phyloP scores from a whole-genome alignment of 2,329 filamentous ascomycete genomes.

The Aspergillus hortae region DNA sequence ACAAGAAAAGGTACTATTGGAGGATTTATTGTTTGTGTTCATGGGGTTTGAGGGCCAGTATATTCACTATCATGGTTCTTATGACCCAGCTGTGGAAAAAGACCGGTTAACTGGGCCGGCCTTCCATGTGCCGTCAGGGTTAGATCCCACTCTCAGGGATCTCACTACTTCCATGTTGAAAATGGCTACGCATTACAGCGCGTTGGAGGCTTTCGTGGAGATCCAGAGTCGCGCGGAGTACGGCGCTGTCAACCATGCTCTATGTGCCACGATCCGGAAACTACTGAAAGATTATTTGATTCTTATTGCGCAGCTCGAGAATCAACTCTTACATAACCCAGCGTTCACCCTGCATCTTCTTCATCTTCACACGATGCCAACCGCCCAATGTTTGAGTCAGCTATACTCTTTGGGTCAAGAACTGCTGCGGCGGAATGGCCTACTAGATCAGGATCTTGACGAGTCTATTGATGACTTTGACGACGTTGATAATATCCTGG shows the following conservation, averaged over 20 bases:
- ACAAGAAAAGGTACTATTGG: constrained; percentile 82
- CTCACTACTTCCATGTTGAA: constrained; percentile 84
- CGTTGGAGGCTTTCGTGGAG: constrained; percentile 88
- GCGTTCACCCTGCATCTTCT: constrained; percentile 90
- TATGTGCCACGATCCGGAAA: constrained; percentile 92
- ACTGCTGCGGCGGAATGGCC: constrained; percentile 78
- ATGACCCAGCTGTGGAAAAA: constrained; percentile 80
- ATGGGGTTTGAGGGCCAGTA: constrained; percentile 99
- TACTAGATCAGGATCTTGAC: constrained; percentile 70
- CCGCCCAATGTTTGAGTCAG: constrained; percentile 85
- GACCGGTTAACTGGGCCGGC: constrained; percentile 78
- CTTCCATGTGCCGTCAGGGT: constrained; percentile 74
- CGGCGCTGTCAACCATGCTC: constrained; percentile 88
- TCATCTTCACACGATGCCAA: constrained; percentile 86
- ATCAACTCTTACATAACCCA: constrained; percentile 83
- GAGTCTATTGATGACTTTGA: constrained; percentile 72
- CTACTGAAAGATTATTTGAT: constrained; percentile 90
- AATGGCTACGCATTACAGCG: constrained; percentile 90
- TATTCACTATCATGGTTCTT: constrained; percentile 77
- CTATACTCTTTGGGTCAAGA: constrained; percentile 85
- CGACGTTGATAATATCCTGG: constrained; percentile 88
- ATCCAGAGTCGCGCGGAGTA: constrained; percentile 91
- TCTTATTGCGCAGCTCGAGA: constrained; percentile 88
- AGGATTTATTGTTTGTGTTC: constrained; percentile 89
- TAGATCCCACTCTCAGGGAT: constrained; percentile 89